Evolutionary conservation across 2,329 filamentous ascomycete genomes (phyloP).

Genomic region (Macrophomina phaseolina): DNA sequence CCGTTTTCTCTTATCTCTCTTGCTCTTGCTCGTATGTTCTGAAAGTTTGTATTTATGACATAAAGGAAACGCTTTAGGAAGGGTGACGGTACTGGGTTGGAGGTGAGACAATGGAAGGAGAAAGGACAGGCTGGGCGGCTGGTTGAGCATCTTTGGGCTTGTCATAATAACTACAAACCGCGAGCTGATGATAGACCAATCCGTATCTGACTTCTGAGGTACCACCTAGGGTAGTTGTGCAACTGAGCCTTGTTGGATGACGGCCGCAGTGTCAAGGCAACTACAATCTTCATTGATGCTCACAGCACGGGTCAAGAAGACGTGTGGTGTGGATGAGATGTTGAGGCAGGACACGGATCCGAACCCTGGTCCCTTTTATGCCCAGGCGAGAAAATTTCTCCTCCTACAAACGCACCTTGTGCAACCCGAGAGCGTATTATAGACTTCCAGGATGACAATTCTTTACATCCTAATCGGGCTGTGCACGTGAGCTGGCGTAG

Average conservation of each 20-base stretch:
- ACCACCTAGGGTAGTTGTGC: background rate
- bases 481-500: background rate
- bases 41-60: constrained; percentile 4
- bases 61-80: constrained; percentile 14
- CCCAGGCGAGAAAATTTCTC: background rate
- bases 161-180: constrained; percentile 12
- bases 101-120: background rate
- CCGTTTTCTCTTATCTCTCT: background rate
- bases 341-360: no score
- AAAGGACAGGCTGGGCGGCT: constrained; percentile 5
- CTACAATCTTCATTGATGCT: no score
- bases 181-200: constrained; percentile 23
- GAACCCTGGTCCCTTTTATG: no score
- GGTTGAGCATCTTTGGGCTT: background rate
- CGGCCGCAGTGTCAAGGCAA: background rate
- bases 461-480: constrained; percentile 4
- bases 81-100: constrained; percentile 24
- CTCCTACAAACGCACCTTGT: constrained; percentile 20
- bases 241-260: no score
- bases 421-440: constrained; percentile 1
- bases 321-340: no score
- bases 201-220: constrained; percentile 27
- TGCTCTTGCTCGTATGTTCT: background rate
- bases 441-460: background rate
- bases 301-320: background rate